Conservation (phyloP, 2,329 filamentous ascomycete species). For the Ophiosphaerella narmari region DNA sequence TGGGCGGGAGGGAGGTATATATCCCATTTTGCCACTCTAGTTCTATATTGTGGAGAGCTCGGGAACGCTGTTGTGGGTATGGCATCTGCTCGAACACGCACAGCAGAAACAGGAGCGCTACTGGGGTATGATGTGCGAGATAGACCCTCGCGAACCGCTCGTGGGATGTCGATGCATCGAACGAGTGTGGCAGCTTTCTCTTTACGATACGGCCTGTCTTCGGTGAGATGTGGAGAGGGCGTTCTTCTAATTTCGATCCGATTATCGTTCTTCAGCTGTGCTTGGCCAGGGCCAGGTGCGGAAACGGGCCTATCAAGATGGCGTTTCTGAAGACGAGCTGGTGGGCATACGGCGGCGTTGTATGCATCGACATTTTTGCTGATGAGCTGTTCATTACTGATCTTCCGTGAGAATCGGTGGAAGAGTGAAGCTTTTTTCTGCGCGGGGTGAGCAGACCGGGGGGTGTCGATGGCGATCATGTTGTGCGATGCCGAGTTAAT, state of each 20-base stretch:
- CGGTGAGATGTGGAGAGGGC: conserved; percentile 16
- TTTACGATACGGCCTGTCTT: conserved; percentile 5
- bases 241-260: conserved; percentile 1
- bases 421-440: conserved; percentile 23
- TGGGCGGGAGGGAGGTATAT: conserved; percentile 39
- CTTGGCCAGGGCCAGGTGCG: conserved; percentile 6
- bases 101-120: conserved; percentile 3
- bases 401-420: conserved; percentile 20
- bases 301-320: neutral
- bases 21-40: conserved; percentile 24
- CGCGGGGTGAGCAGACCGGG: conserved; percentile 8
- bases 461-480: conserved; percentile 18
- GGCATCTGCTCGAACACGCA: conserved; percentile 15
- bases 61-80: conserved; percentile 28
- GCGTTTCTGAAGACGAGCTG: conserved; percentile 6
- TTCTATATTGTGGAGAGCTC: neutral
- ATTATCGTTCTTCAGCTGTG: conserved; percentile 4
- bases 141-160: conserved; percentile 1
- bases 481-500: conserved; percentile 1
- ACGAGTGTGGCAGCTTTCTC: conserved; percentile 6
- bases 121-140: conserved; percentile 1
- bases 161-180: conserved; percentile 13
- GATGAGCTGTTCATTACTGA: neutral
- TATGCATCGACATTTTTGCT: neutral
- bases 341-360: conserved; percentile 1